phyloP scores from a whole-genome alignment of 495 filamentous ascomycete genomes.

The Usnea hakonensis region DNA sequence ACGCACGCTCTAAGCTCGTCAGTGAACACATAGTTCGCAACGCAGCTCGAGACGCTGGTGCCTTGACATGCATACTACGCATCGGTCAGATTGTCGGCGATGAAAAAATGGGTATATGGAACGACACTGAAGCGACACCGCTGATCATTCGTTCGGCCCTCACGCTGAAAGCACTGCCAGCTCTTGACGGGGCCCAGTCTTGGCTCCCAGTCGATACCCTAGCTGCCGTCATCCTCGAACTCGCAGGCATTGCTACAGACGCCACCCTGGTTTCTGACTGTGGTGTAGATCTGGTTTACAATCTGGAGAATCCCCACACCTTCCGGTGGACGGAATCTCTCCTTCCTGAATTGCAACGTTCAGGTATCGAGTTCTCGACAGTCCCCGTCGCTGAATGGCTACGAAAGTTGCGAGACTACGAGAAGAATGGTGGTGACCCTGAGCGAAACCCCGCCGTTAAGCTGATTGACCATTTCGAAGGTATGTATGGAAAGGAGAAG shows the following conservation, averaged over 20 bases:
- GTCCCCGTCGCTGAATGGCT: constrained; percentile 45
- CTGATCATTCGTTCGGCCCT: constrained; percentile 47
- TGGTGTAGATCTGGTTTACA: constrained; percentile 38
- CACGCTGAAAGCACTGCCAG: constrained; percentile 43
- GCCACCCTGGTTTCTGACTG: neutral
- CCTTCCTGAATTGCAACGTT: constrained; percentile 36
- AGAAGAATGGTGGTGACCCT: constrained; percentile 31
- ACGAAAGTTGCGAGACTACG: constrained; percentile 28
- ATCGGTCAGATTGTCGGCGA: constrained; percentile 55
- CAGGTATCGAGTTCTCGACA: constrained; percentile 33
- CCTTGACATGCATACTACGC: constrained; percentile 41
- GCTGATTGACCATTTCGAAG: constrained; percentile 45
- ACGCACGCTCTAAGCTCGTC: constrained; percentile 51
- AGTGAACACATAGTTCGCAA: constrained; percentile 43
- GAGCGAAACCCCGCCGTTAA: constrained; percentile 53
- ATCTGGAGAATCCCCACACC: constrained; percentile 41
- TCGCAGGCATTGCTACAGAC: constrained; percentile 30
- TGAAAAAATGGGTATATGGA: constrained; percentile 47
- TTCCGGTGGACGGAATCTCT: constrained; percentile 47
- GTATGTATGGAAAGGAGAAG: constrained; percentile 2
- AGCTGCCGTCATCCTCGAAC: constrained; percentile 40
- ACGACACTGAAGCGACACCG: constrained; percentile 50
- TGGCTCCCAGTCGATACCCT: constrained; percentile 54
- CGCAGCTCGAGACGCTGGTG: constrained; percentile 33
- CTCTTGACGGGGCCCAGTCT: constrained; percentile 36